Evolutionary conservation across 768 basidiomycete genomes (phyloP), one percentile per base, ranked within the genome.

Genomic region (Boletus subparvulus): DNA sequence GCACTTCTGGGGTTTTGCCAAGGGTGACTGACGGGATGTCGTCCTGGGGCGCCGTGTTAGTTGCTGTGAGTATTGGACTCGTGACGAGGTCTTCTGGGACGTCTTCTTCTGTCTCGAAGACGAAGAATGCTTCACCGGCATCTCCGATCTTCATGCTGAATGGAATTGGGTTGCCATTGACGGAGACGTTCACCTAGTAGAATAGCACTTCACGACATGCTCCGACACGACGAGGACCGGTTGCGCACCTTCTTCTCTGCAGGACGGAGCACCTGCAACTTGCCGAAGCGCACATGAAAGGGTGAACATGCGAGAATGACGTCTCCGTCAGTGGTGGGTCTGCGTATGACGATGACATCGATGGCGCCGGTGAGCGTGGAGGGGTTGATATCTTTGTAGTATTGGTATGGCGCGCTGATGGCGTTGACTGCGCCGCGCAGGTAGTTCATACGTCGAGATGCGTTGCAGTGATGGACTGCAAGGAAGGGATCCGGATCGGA

Each of bases 111-210:
- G 96, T 98, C 73, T 99, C 96, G 62, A 98, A 93, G 40, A 99
- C 90, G 67, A 98, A 98, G 80, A 98, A 99, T 0, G 95, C 97
- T 74, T 99, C 97, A 6, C 97, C 97, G 2, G 97, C 94, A 56
- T 98, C 97, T 40, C 94, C 95, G 59, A 98, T 94, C 79, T 99
- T 98, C 97, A 99, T 99, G 72, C 81, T 82, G 72, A 92, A 98
- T 0, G 96, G 96, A 54, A 94, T 88, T 43, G 82, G 80, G 63
- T 85, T 78, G 40, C 90, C 92, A 74, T 97, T 95, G 65, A 98
- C 86, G 49, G 84, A 83, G 35, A 98, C 83, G 59, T 87, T 91
- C 60, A 98, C 96, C 92, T 94, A 61, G 52, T 4, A 37, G n/a
- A 16, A 46, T 28, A 17, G 39, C n/a, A 17, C 28, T 13, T 28